These are phyloP conservation scores for Entonaema liquescens DNA, from an alignment of 495 filamentous ascomycete species.

Conservation along the genomic window DNA sequence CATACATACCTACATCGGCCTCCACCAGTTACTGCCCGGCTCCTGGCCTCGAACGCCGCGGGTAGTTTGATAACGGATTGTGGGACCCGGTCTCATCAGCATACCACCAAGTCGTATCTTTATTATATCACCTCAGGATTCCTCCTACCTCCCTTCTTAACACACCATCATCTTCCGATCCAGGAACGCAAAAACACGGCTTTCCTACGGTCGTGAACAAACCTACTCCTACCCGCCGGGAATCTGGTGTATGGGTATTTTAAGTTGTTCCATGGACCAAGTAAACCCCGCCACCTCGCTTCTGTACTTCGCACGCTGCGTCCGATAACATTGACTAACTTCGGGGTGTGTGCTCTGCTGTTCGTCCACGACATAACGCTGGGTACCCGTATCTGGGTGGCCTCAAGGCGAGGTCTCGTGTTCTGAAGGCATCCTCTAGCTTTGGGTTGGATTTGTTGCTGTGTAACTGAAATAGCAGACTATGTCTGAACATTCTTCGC, in stretches of 20 bases:
- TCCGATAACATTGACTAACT: constrained; percentile 42
- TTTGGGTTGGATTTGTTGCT: constrained; percentile 47
- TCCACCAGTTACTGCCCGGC: constrained; percentile 23
- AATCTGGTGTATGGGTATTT: constrained; percentile 28
- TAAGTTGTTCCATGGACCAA: constrained; percentile 45
- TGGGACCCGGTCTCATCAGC: constrained; percentile 33
- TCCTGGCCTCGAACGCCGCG: constrained; percentile 28
- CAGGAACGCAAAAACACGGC: constrained; percentile 8
- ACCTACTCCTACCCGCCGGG: background rate
- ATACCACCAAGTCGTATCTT: constrained; percentile 24
- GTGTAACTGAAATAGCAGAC: constrained; percentile 12
- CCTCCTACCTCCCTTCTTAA: constrained; percentile 20
- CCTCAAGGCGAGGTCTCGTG: constrained; percentile 27
- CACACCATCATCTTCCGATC: constrained; percentile 3
- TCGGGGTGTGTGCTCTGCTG: constrained; percentile 25
- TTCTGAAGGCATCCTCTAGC: constrained; percentile 16
- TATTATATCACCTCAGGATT: constrained; percentile 32
- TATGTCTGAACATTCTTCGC: constrained; percentile 41
- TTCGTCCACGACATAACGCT: constrained; percentile 20
- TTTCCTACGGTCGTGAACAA: constrained; percentile 28
- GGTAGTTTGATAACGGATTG: constrained; percentile 36
- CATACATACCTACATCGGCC: constrained; percentile 18
- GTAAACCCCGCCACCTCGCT: constrained; percentile 35
- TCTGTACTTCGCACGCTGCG: constrained; percentile 37
- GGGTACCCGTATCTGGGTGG: constrained; percentile 17